Evolutionary conservation across 495 filamentous ascomycete species (phyloP).

Genomic region (Usnea hakonensis): DNA sequence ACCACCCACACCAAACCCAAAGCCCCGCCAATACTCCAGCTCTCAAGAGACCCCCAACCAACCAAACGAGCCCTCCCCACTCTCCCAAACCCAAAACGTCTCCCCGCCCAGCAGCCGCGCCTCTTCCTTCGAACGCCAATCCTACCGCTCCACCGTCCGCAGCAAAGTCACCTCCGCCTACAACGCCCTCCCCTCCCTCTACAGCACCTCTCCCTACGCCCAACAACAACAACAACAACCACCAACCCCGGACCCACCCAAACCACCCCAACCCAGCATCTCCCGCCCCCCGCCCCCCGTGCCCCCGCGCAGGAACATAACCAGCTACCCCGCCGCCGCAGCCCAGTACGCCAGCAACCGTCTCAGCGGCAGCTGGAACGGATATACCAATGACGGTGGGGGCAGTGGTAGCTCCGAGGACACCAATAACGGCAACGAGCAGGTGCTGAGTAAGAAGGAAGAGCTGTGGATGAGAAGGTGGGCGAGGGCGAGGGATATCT

Average conservation of each 20-base stretch:
- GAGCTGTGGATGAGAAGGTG: slow-evolving; percentile 77
- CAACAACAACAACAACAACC: slow-evolving; percentile 16
- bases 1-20: slow-evolving; percentile 35
- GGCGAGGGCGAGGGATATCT: slow-evolving; percentile 61
- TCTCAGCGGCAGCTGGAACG: slow-evolving; percentile 21
- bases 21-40: slow-evolving; percentile 31
- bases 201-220: slow-evolving; percentile 10
- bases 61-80: slow-evolving; percentile 21
- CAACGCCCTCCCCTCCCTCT: slow-evolving; percentile 38
- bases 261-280: slow-evolving; percentile 9
- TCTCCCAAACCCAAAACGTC: slow-evolving; percentile 26
- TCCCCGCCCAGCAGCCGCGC: slow-evolving; percentile 31
- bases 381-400: slow-evolving; percentile 19
- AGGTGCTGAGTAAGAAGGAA: slow-evolving; percentile 62
- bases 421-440: slow-evolving; percentile 8
- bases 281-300: slow-evolving; percentile 30
- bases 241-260: slow-evolving; percentile 17
- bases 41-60: slow-evolving; percentile 19
- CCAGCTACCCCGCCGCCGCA: slow-evolving; percentile 39
- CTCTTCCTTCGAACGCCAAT: slow-evolving; percentile 26
- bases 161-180: slow-evolving; percentile 39
- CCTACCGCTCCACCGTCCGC: slow-evolving; percentile 30
- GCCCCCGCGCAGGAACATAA: slow-evolving; percentile 23
- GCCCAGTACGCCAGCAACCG: slow-evolving; percentile 34
- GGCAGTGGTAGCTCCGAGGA: slow-evolving; percentile 20